Evolutionary conservation across 768 basidiomycete genomes (phyloP).

Genomic region (button mushroom (Agaricus bisporus)): DNA sequence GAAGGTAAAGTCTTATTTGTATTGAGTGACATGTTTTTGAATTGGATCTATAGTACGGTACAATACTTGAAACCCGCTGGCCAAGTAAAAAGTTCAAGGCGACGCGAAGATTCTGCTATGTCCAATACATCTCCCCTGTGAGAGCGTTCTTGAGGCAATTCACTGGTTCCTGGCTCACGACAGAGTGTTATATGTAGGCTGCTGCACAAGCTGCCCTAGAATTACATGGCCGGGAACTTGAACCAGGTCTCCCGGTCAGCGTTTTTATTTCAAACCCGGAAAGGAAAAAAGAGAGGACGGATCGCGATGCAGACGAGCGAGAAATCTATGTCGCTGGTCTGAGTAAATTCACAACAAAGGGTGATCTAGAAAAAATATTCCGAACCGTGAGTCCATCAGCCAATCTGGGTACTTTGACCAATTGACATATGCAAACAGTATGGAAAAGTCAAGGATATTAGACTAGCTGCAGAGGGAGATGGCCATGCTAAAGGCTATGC

Average conservation of each 20-base stretch:
- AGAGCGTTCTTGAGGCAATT: constrained; percentile 19
- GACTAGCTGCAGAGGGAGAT: constrained; percentile 68
- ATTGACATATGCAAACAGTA: constrained; percentile 42
- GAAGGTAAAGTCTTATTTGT: constrained; percentile 42
- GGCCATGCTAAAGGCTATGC: constrained; percentile 80
- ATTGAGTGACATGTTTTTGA: neutral
- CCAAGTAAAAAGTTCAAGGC: constrained; percentile 95
- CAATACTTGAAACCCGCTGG: constrained; percentile 93
- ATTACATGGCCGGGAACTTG: constrained; percentile 71
- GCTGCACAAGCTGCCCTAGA: constrained; percentile 75
- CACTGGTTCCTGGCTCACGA: neutral
- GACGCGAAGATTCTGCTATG: constrained; percentile 88
- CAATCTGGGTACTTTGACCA: neutral
- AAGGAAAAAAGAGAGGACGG: constrained; percentile 84
- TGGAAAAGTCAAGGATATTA: constrained; percentile 75
- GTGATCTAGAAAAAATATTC: constrained; percentile 77
- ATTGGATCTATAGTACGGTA: constrained; percentile 60
- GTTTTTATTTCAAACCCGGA: constrained; percentile 90
- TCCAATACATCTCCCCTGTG: constrained; percentile 86
- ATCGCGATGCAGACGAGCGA: constrained; percentile 75
- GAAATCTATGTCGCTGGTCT: constrained; percentile 89
- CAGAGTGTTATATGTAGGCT: constrained; percentile 27
- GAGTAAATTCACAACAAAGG: constrained; percentile 68
- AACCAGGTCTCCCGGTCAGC: constrained; percentile 58
- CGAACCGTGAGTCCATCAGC: constrained; percentile 46